Conservation (phyloP, 2,329 filamentous ascomycete genomes). For the Setomelanomma holmii region DNA sequence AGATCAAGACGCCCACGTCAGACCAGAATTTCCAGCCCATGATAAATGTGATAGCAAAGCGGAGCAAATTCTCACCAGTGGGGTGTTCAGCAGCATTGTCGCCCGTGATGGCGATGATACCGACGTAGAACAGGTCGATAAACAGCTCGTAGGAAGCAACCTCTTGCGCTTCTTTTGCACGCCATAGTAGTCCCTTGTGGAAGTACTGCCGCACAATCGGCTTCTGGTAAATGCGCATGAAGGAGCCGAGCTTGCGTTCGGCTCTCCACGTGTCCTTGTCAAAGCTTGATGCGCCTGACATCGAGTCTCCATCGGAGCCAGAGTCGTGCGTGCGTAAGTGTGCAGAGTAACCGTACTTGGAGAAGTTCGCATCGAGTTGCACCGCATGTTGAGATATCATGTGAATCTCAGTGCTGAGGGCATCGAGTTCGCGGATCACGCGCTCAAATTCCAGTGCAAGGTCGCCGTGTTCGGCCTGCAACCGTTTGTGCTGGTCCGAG, state of each 20-base stretch:
- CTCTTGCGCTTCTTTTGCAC: slow-evolving; percentile 64
- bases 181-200: slow-evolving; percentile 69
- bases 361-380: slow-evolving; percentile 66
- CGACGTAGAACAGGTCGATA: slow-evolving; percentile 68
- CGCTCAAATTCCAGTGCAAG: slow-evolving; percentile 65
- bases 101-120: slow-evolving; percentile 69
- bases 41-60: slow-evolving; percentile 67
- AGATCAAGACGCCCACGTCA: slow-evolving; percentile 64
- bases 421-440: slow-evolving; percentile 61
- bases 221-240: slow-evolving; percentile 64
- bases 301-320: slow-evolving; percentile 7
- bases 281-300: slow-evolving; percentile 29
- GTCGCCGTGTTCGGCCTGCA: slow-evolving; percentile 59
- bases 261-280: slow-evolving; percentile 48
- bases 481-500: slow-evolving; percentile 54
- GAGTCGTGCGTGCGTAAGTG: slow-evolving; percentile 55
- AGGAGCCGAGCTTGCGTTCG: slow-evolving; percentile 49
- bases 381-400: slow-evolving; percentile 62
- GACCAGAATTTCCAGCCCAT: slow-evolving; percentile 71
- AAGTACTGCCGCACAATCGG: slow-evolving; percentile 71
- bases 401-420: slow-evolving; percentile 61
- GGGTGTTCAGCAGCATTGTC: slow-evolving; percentile 66
- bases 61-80: slow-evolving; percentile 62
- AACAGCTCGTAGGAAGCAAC: slow-evolving; percentile 71
- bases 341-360: slow-evolving; percentile 68